Base-by-base conservation (phyloP, 768 basidiomycete species). In the Leccinum barrowsii region DNA sequence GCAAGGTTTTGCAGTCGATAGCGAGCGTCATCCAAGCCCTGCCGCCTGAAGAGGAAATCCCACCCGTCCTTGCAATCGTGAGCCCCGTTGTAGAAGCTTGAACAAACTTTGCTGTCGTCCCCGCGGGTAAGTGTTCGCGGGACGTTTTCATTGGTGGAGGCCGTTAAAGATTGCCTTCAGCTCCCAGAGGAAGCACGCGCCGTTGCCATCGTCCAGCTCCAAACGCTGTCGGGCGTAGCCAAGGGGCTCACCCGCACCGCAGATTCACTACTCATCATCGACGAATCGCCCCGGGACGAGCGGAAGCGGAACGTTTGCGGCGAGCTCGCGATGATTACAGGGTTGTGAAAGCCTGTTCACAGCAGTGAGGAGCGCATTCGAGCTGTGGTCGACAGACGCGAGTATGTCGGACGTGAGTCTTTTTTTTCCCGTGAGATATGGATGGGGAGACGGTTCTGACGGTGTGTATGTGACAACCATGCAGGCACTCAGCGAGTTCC, bases 1-100 rank as follows among this genome's bases (percentile, higher is more conserved):
- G 85, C 63, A 97, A 95, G 73, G 91, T 97, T 1, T 77, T 97
- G 50, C 90, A 97, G 69, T 92, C 89, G 0, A 95, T 98, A 53
- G 86, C 92, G 2, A 96, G 94, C 61, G 92, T 98, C 3, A 90
- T 97, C 32, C 92, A 97, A 66, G 95, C 94, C 0, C 73, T 98
- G 51, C 87, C 91, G 0, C 86, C 92, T 0, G 76, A 77, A 44
- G 88, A 93, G 46, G 90, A 84, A 56, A 86, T 96, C 26, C 80
- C 84, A 0, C 90, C 93, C 0, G 80, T 95, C 0, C 69, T 91
- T 82, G 87, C 85, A 0, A 90, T 96, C 56, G 81, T 92, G 6
- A 78, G 76, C 54, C 93, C 93, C 0, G 85, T 95, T 4, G 75
- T 92, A 84, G 50, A 87, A 84, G 63, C 75, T 96, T 0, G 78